Conservation (phyloP, 176 grass and related monocot genomes). For the Thinopyrum elongatum region DNA sequence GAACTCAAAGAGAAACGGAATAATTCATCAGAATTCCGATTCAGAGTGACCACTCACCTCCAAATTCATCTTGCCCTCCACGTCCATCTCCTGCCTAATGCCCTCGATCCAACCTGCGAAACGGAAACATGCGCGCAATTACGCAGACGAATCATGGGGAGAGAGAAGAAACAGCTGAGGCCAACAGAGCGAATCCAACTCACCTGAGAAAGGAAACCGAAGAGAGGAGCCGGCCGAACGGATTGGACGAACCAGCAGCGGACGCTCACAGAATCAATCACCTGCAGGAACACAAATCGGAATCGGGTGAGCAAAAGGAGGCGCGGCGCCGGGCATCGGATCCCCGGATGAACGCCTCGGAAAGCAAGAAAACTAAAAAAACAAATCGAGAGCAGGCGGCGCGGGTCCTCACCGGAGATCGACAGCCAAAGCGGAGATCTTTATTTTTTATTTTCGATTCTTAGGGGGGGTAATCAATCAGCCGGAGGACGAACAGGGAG, state of each 20-base stretch:
- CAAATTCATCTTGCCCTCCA: slow-evolving; percentile 34
- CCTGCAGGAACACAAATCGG: slow-evolving; percentile 24
- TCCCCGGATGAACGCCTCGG: not conserved
- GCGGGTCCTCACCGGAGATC: slow-evolving; percentile 3
- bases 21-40: not conserved
- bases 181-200: slow-evolving; percentile 32
- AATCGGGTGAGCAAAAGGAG: not conserved
- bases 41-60: slow-evolving; percentile 3
- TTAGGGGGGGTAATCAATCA: not conserved
- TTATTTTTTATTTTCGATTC: not conserved
- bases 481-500: not conserved
- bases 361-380: not conserved
- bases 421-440: not conserved
- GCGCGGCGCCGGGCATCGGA: not conserved
- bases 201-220: slow-evolving; percentile 16
- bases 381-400: not conserved
- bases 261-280: no score
- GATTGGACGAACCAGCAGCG: slow-evolving; percentile 5
- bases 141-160: not conserved
- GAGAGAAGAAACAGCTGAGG: not conserved
- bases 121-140: not conserved
- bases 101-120: slow-evolving; percentile 21
- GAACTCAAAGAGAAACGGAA: not conserved
- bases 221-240: not conserved
- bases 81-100: slow-evolving; percentile 16